Evolutionary conservation across 2,329 filamentous ascomycete species (phyloP).

Genomic region (Pyrenochaeta sp.): DNA sequence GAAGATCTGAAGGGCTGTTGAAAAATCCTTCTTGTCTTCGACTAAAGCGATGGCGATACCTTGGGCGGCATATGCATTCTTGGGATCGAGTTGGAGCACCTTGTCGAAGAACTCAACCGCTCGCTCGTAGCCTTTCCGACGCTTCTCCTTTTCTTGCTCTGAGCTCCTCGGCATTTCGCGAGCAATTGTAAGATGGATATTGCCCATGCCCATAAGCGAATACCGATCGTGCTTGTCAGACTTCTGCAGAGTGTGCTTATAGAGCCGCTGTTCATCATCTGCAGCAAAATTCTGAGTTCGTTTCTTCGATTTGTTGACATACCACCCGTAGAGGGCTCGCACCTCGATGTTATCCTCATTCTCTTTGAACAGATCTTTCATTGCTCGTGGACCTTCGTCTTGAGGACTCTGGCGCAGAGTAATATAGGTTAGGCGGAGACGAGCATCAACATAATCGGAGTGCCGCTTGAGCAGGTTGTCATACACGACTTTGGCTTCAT

Average conservation of each 20-base stretch:
- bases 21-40: slow-evolving; percentile 92
- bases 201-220: slow-evolving; percentile 95
- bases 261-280: slow-evolving; percentile 90
- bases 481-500: slow-evolving; percentile 89
- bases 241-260: slow-evolving; percentile 93
- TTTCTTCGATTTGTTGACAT: slow-evolving; percentile 88
- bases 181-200: slow-evolving; percentile 86
- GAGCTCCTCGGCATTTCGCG: slow-evolving; percentile 94
- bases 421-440: slow-evolving; percentile 88
- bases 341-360: slow-evolving; percentile 90
- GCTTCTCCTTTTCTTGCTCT: slow-evolving; percentile 89
- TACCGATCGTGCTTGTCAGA: slow-evolving; percentile 97
- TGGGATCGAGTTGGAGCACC: slow-evolving; percentile 90
- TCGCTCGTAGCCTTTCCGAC: slow-evolving; percentile 84
- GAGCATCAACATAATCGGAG: slow-evolving; percentile 90
- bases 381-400: slow-evolving; percentile 85
- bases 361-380: slow-evolving; percentile 84
- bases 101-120: slow-evolving; percentile 99
- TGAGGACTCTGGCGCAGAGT: slow-evolving; percentile 80
- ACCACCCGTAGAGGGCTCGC: slow-evolving; percentile 93
- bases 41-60: slow-evolving; percentile 93
- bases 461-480: slow-evolving; percentile 86
- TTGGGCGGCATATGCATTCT: slow-evolving; percentile 95
- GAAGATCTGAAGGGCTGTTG: slow-evolving; percentile 84
- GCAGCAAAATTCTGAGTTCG: slow-evolving; percentile 81